Conservation (phyloP, 1,139 yeast genomes). For the Lodderomyces elongisporus region DNA sequence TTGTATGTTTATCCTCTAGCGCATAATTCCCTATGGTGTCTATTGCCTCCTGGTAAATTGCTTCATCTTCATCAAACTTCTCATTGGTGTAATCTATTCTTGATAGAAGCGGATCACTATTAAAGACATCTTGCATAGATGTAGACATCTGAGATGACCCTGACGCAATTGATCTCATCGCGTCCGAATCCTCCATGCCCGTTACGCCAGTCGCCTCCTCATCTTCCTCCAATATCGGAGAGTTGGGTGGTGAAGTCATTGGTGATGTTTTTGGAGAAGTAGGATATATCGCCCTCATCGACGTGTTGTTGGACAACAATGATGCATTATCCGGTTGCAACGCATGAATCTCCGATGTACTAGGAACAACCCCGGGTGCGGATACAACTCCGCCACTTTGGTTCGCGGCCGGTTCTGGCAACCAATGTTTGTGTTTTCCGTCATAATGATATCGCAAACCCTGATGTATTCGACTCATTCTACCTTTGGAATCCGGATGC, state of each 20-base stretch:
- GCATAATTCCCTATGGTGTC: constrained; percentile 37
- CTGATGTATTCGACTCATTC: constrained; percentile 70
- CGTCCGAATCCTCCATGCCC: too few species aligned
- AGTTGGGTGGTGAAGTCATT: constrained; percentile 18
- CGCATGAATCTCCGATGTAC: constrained; percentile 28
- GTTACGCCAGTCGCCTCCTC: too few species aligned
- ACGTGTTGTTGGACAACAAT: constrained; percentile 28
- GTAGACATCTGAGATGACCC: constrained; percentile 10
- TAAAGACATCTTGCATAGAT: constrained; percentile 11
- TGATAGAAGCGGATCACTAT: constrained; percentile 18
- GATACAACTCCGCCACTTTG: constrained; percentile 10
- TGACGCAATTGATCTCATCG: constrained; percentile 1
- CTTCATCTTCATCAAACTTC: constrained; percentile 39
- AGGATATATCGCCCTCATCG: constrained; percentile 30
- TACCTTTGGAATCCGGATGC: constrained; percentile 61
- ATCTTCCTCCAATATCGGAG: constrained; percentile 2
- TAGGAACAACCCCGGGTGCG: constrained; percentile 12
- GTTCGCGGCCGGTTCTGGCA: constrained; percentile 50
- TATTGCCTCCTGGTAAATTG: constrained; percentile 29
- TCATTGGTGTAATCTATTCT: constrained; percentile 29
- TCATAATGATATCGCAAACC: constrained; percentile 79
- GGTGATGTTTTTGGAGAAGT: constrained; percentile 27
- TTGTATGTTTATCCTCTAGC: constrained; percentile 33
- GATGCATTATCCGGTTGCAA: constrained; percentile 23
- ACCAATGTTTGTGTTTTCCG: constrained; percentile 83